Percentiles rank a stretch among this genome's conserved stretches.
These are phyloP conservation scores for Amauroascus verrucosus DNA, from an alignment of 2,329 filamentous ascomycete species.

Conservation along the genomic window DNA sequence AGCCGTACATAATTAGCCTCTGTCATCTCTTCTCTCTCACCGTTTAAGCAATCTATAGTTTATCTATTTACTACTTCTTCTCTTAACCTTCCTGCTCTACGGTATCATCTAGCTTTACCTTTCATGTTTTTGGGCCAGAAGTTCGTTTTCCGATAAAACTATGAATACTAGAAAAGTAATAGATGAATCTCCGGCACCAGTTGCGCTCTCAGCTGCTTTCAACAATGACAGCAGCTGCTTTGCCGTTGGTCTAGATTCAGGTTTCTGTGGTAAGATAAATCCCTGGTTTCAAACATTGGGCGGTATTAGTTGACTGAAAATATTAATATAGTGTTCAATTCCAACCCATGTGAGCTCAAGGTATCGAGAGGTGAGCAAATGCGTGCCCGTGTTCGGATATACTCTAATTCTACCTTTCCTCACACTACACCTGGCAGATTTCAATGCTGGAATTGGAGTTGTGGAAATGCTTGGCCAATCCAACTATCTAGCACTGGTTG, in stretches of 20 bases:
- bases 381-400: not conserved
- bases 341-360: constrained; percentile 61
- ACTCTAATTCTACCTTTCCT: not conserved
- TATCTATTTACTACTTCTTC: not conserved
- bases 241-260: constrained; percentile 72
- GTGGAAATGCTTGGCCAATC: constrained; percentile 79
- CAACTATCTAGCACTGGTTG: constrained; percentile 81
- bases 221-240: constrained; percentile 80
- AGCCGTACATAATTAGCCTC: not conserved
- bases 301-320: not conserved
- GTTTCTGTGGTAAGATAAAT: constrained; percentile 61
- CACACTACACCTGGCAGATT: constrained; percentile 42
- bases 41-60: not conserved
- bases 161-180: constrained; percentile 91
- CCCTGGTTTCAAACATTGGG: constrained; percentile 15
- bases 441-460: constrained; percentile 70
- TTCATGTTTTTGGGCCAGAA: not conserved
- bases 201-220: constrained; percentile 73
- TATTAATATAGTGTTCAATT: constrained; percentile 52
- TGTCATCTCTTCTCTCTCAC: not conserved
- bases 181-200: constrained; percentile 61
- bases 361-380: constrained; percentile 45
- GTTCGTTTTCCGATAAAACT: constrained; percentile 17
- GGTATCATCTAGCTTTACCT: not conserved
- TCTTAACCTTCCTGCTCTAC: not conserved